Conservation (phyloP, 495 filamentous ascomycete genomes). For the Penicillium nucicola region DNA sequence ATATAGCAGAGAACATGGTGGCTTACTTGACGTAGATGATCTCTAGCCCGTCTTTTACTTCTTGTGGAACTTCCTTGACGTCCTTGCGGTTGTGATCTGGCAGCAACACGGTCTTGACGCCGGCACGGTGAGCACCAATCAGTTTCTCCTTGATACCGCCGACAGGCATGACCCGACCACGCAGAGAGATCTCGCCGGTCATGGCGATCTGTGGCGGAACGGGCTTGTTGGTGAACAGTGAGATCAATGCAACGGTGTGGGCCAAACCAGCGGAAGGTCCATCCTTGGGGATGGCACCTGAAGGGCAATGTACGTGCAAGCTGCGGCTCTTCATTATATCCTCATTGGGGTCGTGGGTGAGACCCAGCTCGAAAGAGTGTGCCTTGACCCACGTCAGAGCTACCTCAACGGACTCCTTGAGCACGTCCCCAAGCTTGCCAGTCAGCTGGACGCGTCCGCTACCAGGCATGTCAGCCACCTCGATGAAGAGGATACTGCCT, state of each 20-base stretch:
- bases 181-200: conserved; percentile 91
- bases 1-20: neutral
- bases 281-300: conserved; percentile 93
- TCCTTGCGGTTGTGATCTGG: conserved; percentile 91
- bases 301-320: conserved; percentile 95
- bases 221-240: conserved; percentile 80
- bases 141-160: conserved; percentile 99
- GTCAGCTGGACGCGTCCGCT: conserved; percentile 92
- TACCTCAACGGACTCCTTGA: conserved; percentile 96
- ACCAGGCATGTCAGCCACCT: conserved; percentile 96
- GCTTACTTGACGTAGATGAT: conserved; percentile 86
- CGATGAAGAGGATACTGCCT: conserved; percentile 97
- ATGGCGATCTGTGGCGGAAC: conserved; percentile 94
- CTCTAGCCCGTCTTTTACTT: conserved; percentile 82
- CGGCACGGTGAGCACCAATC: conserved; percentile 88
- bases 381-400: conserved; percentile 95
- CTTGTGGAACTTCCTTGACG: conserved; percentile 83
- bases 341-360: conserved; percentile 75
- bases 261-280: conserved; percentile 86
- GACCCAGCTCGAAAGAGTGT: conserved; percentile 86
- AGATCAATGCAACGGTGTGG: conserved; percentile 90
- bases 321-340: conserved; percentile 96
- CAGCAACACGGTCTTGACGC: conserved; percentile 90
- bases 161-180: conserved; percentile 83
- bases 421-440: conserved; percentile 94